Evolutionary conservation across 2,329 filamentous ascomycete genomes (phyloP), one percentile per base, ranked within the genome.

Genomic region (Neocatenulostroma microsporum): DNA sequence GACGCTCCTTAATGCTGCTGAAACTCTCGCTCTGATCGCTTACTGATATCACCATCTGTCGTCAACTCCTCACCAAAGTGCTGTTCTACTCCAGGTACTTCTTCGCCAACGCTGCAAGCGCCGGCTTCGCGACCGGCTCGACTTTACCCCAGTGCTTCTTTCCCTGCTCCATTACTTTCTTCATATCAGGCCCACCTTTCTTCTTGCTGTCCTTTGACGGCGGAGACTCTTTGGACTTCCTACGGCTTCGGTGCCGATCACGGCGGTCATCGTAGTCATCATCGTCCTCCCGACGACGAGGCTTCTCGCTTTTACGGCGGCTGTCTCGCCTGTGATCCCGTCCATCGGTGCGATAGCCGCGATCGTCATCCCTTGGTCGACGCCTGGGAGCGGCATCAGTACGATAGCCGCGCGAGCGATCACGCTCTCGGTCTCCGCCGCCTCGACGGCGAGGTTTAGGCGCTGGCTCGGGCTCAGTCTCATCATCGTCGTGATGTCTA

Each of bases 101-200:
- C 33, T 51, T 52, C 14, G 53, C 53, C 31, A 57, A 29, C 23
- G 52, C 49, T 11, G 34, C 34, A 23, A 55, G 33, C 33, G 55
- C 33, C 9, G 54, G 54, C 42, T 55, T 57, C 13, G 54, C 54
- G 13, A 57, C 42, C 4, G 54, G 54, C 37, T 46, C 54, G 10
- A 50, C 53, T 17, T 44, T 55, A 29, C 50, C 41, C 53, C 53
- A 57, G 14, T 43, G 42, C 45, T 56, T 55, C 44, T 57, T 42
- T 8, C 54, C 50, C 42, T 49, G 52, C 37, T 53, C 38, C 27
- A 55, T 31, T 36, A 54, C 42, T 11, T 45, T 39, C 21, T 46
- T 43, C 21, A 52, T 37, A 24, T 52, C 47, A 17, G 39, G 23
- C 21, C 33, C 35, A 14, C 35, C 36, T 13, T 44, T 47, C 33